These are phyloP conservation scores for Fusarium sp. DNA, from an alignment of 2,329 filamentous ascomycete genomes.

Conservation along the genomic window DNA sequence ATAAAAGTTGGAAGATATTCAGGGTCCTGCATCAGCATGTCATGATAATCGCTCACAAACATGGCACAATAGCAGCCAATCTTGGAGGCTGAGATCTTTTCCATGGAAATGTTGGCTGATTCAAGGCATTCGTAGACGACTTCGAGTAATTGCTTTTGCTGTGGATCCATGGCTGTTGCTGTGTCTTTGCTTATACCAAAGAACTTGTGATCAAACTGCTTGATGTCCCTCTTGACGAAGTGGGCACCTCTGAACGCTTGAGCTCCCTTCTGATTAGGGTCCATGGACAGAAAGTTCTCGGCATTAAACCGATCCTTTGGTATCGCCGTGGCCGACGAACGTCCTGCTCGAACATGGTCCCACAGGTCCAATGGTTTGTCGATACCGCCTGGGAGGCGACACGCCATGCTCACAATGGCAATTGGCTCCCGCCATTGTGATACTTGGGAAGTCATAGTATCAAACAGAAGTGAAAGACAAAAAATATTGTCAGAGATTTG, in stretches of 20 bases:
- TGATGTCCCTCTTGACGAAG: slow-evolving; percentile 45
- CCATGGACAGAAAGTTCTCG: slow-evolving; percentile 46
- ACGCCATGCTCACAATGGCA: slow-evolving; percentile 46
- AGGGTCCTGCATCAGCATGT: slow-evolving; percentile 47
- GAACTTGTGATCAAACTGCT: slow-evolving; percentile 48
- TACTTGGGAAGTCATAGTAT: slow-evolving; percentile 39
- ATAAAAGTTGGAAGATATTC: slow-evolving; percentile 48
- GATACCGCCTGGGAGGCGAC: slow-evolving; percentile 46
- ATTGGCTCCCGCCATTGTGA: slow-evolving; percentile 46
- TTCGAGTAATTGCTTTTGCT: slow-evolving; percentile 46
- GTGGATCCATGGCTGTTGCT: slow-evolving; percentile 46
- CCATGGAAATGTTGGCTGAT: slow-evolving; percentile 46
- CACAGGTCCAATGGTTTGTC: slow-evolving; percentile 45
- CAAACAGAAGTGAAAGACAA: slow-evolving; percentile 10
- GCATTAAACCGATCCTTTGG: slow-evolving; percentile 47
- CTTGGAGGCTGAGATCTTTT: slow-evolving; percentile 42
- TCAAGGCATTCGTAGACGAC: slow-evolving; percentile 47
- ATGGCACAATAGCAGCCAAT: slow-evolving; percentile 48
- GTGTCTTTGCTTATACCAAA: slow-evolving; percentile 48
- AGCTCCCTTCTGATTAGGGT: slow-evolving; percentile 44
- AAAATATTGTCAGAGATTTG: slow-evolving; percentile 14
- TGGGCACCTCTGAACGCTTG: slow-evolving; percentile 45
- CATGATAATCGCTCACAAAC: slow-evolving; percentile 45
- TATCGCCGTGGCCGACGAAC: slow-evolving; percentile 43
- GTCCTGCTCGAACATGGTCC: slow-evolving; percentile 44